These are phyloP conservation scores for Pleurotus sapidus DNA, from an alignment of 768 basidiomycete genomes.

Conservation along the genomic window DNA sequence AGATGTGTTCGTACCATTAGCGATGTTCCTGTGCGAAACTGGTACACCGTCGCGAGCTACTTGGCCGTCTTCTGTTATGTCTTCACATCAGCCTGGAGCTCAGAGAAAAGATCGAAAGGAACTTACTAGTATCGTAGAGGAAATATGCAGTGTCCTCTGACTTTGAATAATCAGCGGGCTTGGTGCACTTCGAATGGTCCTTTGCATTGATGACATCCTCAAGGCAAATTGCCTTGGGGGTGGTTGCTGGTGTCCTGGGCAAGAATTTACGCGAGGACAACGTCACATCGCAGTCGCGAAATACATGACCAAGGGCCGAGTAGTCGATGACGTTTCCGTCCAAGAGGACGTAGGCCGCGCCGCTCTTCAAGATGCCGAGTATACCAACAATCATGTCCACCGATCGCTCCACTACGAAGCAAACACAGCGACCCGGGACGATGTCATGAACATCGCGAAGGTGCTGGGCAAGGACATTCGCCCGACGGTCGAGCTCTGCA, in stretches of 20 bases:
- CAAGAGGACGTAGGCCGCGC: conserved; percentile 44
- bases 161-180: conserved; percentile 16
- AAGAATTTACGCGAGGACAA: conserved; percentile 22
- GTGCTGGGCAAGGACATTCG: conserved; percentile 29
- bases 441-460: conserved; percentile 35
- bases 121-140: conserved; percentile 34
- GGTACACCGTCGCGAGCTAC: conserved; percentile 35
- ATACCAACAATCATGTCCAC: conserved; percentile 40
- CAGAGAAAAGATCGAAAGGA: not conserved
- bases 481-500: conserved; percentile 23
- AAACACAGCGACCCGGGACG: conserved; percentile 37
- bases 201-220: not conserved
- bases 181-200: not conserved
- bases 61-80: conserved; percentile 24
- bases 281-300: conserved; percentile 33
- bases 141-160: conserved; percentile 34
- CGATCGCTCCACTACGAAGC: conserved; percentile 41
- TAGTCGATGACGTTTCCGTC: conserved; percentile 45
- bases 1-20: conserved; percentile 30
- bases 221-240: not conserved
- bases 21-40: conserved; percentile 36
- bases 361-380: conserved; percentile 42
- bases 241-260: not conserved
- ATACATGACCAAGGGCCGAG: conserved; percentile 37
- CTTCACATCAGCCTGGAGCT: not conserved